phyloP scores from a whole-genome alignment of 2,329 filamentous ascomycete species.

The Pseudogymnoascus pannorum region DNA sequence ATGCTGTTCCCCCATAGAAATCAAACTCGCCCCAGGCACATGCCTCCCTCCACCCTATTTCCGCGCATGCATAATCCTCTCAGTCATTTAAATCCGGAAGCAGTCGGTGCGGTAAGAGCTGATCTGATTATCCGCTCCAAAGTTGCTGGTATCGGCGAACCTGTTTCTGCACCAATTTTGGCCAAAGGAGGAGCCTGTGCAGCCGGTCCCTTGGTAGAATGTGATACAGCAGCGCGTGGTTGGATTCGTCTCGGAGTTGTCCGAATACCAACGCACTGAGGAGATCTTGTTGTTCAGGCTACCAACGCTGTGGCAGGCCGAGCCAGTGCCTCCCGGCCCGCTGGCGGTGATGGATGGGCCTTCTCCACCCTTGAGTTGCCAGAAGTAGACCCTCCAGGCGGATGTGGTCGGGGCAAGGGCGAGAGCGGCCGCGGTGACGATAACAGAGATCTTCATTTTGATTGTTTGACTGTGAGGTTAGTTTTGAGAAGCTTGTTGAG shows the following conservation, averaged over 20 bases:
- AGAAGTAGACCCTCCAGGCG: conserved; percentile 3
- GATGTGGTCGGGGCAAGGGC: neutral
- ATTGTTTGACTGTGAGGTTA: neutral
- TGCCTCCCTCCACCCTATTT: too few species aligned
- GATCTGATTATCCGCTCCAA: neutral
- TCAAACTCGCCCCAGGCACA: neutral
- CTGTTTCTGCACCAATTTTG: neutral
- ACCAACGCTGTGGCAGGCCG: neutral
- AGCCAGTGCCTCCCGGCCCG: neutral
- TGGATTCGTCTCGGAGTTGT: neutral
- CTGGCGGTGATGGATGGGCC: neutral
- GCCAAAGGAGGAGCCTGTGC: neutral
- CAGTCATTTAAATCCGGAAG: neutral
- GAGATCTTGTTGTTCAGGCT: neutral
- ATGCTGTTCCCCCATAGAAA: neutral
- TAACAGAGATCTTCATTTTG: neutral
- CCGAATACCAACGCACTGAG: neutral
- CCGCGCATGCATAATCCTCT: too few species aligned
- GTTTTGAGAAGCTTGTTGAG: neutral
- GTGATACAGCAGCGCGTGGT: neutral
- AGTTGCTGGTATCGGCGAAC: neutral
- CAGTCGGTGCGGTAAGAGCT: neutral
- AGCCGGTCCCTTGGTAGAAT: neutral
- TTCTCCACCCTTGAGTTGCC: neutral
- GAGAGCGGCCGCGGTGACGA: neutral